Percentiles rank a stretch among this genome's conserved stretches.
Evolutionary conservation across 2,329 filamentous ascomycete species (phyloP).

Genomic region (Rhynchosporium graminicola): DNA sequence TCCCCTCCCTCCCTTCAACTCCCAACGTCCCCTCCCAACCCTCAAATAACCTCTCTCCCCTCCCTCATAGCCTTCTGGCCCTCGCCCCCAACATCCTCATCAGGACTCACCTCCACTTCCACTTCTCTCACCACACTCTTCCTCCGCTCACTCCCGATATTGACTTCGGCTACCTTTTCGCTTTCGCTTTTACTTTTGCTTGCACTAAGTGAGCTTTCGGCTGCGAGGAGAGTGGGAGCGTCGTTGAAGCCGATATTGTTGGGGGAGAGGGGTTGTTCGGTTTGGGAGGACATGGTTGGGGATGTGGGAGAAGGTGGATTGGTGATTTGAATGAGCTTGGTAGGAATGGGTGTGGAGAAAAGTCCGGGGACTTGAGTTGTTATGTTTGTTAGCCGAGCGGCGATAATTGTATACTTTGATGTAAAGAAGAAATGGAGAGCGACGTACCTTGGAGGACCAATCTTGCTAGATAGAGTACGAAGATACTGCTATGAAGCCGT

Average conservation of each 20-base stretch:
- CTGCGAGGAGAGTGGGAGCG: conserved; percentile 2
- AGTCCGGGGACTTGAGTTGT: too few species aligned
- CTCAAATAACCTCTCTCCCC: conserved; percentile 5
- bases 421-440: too few species aligned
- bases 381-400: too few species aligned
- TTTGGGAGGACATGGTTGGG: conserved; percentile 5
- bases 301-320: not conserved
- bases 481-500: too few species aligned
- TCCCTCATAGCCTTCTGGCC: conserved; percentile 12
- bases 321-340: not conserved
- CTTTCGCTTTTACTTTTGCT: not conserved
- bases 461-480: too few species aligned
- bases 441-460: too few species aligned
- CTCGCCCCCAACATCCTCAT: not conserved
- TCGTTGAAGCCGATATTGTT: not conserved
- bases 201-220: not conserved
- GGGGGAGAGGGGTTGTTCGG: conserved; percentile 1
- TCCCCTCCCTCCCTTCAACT: not conserved
- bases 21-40: not conserved
- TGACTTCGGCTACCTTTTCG: not conserved
- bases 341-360: not conserved
- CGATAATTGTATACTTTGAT: too few species aligned
- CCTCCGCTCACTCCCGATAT: conserved; percentile 4
- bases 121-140: not conserved
- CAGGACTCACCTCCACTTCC: not conserved